Conservation (phyloP, 2,329 filamentous ascomycete species). For the Colletotrichum sp. region DNA sequence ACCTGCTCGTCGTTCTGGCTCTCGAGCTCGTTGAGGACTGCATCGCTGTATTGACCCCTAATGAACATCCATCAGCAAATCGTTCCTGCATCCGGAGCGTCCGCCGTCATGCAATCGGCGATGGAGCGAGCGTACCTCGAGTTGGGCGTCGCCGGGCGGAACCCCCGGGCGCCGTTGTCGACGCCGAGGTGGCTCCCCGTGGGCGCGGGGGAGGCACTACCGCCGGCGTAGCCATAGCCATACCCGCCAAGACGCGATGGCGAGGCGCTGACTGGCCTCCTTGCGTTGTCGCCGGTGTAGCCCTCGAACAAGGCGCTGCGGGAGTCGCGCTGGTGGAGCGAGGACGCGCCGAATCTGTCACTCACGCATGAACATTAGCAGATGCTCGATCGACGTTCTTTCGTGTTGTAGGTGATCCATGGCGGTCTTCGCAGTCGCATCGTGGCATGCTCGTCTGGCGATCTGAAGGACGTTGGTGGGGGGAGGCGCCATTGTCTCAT, state of each 20-base stretch:
- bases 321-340: slow-evolving; percentile 76
- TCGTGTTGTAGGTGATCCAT: not conserved
- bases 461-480: not conserved
- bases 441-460: not conserved
- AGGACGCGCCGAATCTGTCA: slow-evolving; percentile 68
- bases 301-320: slow-evolving; percentile 77
- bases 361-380: not conserved
- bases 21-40: slow-evolving; percentile 90
- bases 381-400: not conserved
- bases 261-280: slow-evolving; percentile 49
- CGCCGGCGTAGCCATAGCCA: slow-evolving; percentile 46
- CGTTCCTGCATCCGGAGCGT: not conserved
- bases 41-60: slow-evolving; percentile 90
- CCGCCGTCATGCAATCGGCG: not conserved
- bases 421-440: not conserved
- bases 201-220: slow-evolving; percentile 3
- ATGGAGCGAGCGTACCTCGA: slow-evolving; percentile 49
- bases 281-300: slow-evolving; percentile 59
- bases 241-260: slow-evolving; percentile 55
- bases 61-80: not conserved
- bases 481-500: not conserved
- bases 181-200: slow-evolving; percentile 30
- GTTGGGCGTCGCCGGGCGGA: slow-evolving; percentile 74
- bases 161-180: slow-evolving; percentile 43
- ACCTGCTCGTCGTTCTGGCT: slow-evolving; percentile 93